These are phyloP conservation scores for Sinapis alba DNA, from an alignment of 441 rosid species.

Conservation along the genomic window DNA sequence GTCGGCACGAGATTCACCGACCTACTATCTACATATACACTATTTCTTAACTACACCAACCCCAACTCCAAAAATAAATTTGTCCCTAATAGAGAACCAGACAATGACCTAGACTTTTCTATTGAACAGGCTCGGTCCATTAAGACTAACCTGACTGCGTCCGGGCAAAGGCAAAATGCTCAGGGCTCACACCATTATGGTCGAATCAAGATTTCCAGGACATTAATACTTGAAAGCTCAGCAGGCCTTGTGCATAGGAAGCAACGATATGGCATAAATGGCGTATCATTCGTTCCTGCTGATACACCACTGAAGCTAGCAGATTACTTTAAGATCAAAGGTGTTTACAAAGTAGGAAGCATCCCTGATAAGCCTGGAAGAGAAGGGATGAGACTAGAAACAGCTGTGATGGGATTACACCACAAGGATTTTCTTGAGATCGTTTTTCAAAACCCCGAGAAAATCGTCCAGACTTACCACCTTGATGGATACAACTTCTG, in stretches of 20 bases:
- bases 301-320: neutral
- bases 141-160: neutral
- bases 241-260: neutral
- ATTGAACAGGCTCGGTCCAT: neutral
- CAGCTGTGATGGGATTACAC: neutral
- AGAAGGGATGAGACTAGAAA: neutral
- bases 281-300: neutral
- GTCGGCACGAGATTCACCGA: neutral
- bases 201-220: neutral
- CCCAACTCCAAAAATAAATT: neutral
- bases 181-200: neutral
- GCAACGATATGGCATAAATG: neutral
- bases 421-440: neutral
- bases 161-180: neutral
- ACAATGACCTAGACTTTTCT: neutral
- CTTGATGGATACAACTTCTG: neutral
- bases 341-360: neutral
- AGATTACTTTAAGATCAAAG: neutral
- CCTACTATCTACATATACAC: neutral
- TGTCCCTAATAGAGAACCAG: neutral
- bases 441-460: neutral
- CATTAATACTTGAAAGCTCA: neutral
- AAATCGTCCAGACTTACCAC: neutral
- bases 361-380: slow-evolving; percentile 1
- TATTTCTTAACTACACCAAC: neutral